phyloP scores from a whole-genome alignment of 164 flowering plant genomes.

The Litsea cubeba region DNA sequence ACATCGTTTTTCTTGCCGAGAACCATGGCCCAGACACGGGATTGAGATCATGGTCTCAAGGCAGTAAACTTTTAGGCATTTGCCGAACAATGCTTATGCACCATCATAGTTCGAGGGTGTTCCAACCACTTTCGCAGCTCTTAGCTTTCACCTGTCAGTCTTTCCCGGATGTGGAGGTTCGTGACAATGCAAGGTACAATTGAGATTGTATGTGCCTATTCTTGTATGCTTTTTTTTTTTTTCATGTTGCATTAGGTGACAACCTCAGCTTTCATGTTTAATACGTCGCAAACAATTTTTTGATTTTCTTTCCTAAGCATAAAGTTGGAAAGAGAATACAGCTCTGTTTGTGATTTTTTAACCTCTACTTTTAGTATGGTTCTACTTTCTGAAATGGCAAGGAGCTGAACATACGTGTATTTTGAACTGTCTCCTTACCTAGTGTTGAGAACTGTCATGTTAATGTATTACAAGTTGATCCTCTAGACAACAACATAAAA shows the following conservation, averaged over 20 bases:
- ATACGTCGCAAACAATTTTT: not conserved
- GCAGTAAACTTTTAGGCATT: conserved; percentile 77
- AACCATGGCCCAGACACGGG: conserved; percentile 75
- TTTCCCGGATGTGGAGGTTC: conserved; percentile 95
- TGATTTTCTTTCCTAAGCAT: not conserved
- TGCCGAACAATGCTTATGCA: conserved; percentile 83
- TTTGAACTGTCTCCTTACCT: not conserved
- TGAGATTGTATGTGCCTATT: not conserved
- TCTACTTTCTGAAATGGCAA: not conserved
- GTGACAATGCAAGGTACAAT: conserved; percentile 89
- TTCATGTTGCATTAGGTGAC: not conserved
- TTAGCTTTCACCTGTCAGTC: conserved; percentile 70
- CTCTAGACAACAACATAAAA: not conserved
- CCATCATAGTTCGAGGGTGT: conserved; percentile 78
- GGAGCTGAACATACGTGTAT: not conserved
- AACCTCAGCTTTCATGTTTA: not conserved
- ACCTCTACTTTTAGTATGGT: too few relatives aligned
- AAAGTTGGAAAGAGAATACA: too few relatives aligned
- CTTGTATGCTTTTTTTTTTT: not conserved
- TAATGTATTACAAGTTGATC: not conserved
- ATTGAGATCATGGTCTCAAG: conserved; percentile 78
- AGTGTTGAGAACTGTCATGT: not conserved
- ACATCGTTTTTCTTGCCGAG: conserved; percentile 51
- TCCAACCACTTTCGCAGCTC: conserved; percentile 63
- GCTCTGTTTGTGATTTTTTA: too few relatives aligned